These are phyloP conservation scores for Spergularia marina DNA, from an alignment of 148 eudicot genomes.

Conservation along the genomic window DNA sequence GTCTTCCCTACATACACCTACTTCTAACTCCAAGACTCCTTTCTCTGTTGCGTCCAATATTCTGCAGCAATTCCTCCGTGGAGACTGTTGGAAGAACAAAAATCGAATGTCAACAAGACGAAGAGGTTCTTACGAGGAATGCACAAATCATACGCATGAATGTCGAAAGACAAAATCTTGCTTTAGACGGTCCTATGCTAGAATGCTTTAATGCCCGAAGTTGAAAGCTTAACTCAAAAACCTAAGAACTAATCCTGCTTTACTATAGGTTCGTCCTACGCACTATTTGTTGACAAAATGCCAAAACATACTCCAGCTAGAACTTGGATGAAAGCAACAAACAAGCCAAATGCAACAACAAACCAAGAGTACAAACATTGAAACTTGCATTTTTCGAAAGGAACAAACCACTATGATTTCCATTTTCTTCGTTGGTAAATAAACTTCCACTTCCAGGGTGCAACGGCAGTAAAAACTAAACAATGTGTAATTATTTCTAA, in stretches of 20 bases:
- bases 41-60: slow-evolving; percentile 37
- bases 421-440: too few species aligned
- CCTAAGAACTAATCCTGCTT: too few species aligned
- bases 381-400: too few species aligned
- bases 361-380: too few species aligned
- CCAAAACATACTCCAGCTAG: too few species aligned
- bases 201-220: background rate
- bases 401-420: too few species aligned
- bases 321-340: too few species aligned
- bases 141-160: background rate
- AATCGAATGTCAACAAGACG: background rate
- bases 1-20: slow-evolving; percentile 60
- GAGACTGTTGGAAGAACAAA: slow-evolving; percentile 50
- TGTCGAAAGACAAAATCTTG: background rate
- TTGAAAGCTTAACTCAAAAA: background rate
- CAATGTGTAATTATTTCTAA: background rate
- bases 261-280: too few species aligned
- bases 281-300: too few species aligned
- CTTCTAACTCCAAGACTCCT: slow-evolving; percentile 56
- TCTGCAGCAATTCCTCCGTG: slow-evolving; percentile 83
- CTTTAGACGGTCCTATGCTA: background rate
- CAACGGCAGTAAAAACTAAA: too few species aligned
- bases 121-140: background rate
- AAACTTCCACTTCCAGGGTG: too few species aligned
- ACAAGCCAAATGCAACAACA: too few species aligned